These are phyloP conservation scores for Metarhizium humberi DNA, from an alignment of 2,329 filamentous ascomycete genomes.

Conservation along the genomic window DNA sequence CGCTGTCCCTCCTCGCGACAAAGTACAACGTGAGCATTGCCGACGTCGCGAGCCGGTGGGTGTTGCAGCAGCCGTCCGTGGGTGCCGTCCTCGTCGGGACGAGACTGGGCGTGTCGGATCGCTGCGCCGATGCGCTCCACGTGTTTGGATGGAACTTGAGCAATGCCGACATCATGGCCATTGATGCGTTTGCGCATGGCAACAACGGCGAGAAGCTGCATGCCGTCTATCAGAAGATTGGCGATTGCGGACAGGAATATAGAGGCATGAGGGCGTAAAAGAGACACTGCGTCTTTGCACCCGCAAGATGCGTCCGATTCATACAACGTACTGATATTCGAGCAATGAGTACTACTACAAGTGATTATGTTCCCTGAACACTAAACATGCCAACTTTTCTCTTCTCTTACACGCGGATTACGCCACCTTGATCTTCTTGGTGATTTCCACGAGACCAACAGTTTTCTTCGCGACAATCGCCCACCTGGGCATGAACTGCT, in stretches of 20 bases:
- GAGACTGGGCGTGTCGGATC: neutral
- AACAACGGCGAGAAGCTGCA: slow-evolving; percentile 9
- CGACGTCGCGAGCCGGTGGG: too few species aligned
- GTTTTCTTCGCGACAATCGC: slow-evolving; percentile 63
- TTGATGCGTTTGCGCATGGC: slow-evolving; percentile 16
- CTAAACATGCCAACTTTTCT: neutral
- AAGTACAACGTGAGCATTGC: too few species aligned
- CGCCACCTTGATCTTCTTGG: slow-evolving; percentile 52
- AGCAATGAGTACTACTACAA: neutral
- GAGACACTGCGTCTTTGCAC: neutral
- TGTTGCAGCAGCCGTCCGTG: too few species aligned
- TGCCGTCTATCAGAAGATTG: slow-evolving; percentile 22
- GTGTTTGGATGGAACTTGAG: slow-evolving; percentile 13
- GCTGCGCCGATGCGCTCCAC: slow-evolving; percentile 12
- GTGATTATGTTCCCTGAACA: neutral
- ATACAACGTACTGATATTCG: neutral
- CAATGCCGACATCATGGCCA: slow-evolving; percentile 8
- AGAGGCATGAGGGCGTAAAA: slow-evolving; percentile 2
- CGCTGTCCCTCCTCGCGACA: too few species aligned
- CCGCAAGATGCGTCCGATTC: neutral
- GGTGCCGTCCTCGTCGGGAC: too few species aligned
- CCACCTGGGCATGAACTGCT: slow-evolving; percentile 72
- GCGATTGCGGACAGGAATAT: slow-evolving; percentile 17
- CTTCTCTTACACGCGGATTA: slow-evolving; percentile 16
- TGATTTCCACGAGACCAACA: slow-evolving; percentile 75